These are phyloP conservation scores for Botryobasidium botryosum DNA, from an alignment of 768 basidiomycete species.

Conservation along the genomic window DNA sequence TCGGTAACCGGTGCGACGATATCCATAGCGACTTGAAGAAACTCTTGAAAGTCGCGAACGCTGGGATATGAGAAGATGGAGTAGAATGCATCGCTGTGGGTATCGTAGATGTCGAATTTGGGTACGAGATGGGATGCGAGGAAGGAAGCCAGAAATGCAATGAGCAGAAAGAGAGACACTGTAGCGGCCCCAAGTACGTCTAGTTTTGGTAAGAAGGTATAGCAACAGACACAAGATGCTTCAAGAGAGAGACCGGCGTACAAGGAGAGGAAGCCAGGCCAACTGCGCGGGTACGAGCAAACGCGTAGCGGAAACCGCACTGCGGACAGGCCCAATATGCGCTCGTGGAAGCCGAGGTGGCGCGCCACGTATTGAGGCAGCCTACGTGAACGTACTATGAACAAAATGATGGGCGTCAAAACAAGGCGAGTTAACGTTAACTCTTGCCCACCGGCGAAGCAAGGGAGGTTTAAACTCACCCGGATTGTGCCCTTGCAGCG, in stretches of 20 bases:
- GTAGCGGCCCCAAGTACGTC: conserved; percentile 49
- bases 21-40: background rate
- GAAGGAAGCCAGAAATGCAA: conserved; percentile 55
- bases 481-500: conserved; percentile 65
- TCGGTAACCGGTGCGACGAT: background rate
- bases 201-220: conserved; percentile 17
- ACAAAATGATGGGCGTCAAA: background rate
- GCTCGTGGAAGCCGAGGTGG: conserved; percentile 36
- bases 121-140: conserved; percentile 47
- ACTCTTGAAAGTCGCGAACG: background rate
- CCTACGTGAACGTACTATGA: conserved; percentile 60
- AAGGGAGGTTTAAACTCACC: conserved; percentile 20
- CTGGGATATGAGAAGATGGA: background rate
- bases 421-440: conserved; percentile 2
- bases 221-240: background rate
- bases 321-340: conserved; percentile 71
- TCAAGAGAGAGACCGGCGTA: conserved; percentile 16
- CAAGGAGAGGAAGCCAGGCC: conserved; percentile 69
- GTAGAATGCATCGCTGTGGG: conserved; percentile 18
- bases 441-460: too few relatives aligned
- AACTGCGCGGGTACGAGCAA: conserved; percentile 48
- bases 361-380: conserved; percentile 64
- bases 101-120: conserved; percentile 33
- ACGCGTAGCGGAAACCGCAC: conserved; percentile 62
- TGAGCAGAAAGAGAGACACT: conserved; percentile 39